Base-by-base conservation (phyloP, 208 protist genomes). In the Wallacemonas sp. region DNA sequence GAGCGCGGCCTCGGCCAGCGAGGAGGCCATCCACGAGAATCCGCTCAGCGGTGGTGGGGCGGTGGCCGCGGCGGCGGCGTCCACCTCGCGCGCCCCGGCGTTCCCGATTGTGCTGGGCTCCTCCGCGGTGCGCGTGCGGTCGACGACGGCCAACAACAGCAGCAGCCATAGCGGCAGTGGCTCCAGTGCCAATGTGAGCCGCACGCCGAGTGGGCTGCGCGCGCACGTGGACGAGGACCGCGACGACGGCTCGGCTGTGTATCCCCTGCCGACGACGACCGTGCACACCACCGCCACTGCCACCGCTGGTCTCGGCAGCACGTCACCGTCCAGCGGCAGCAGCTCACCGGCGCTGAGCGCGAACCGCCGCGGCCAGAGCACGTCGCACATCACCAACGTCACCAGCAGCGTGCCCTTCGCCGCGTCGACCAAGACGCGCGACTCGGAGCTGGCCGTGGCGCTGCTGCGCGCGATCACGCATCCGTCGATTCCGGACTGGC, bases 401-500 rank as follows among this genome's bases (percentile, higher is more conserved):
- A 49, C 39, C 8, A 32, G 26, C 57, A 64, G 39, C 42, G 39
- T n/a, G 25, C 12, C 57, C 5, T 20, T 38, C 12, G 38, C 49
- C 2, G 25, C 41, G 1, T 59, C 64, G 5, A 46, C 52, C 26
- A 54, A 61, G 20, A 52, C 52, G 18, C 70, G 66, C 14, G 61
- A 23, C 23, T 50, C 42, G 50, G 42, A 59, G n/a, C 29, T 74
- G 44, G 54, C 57, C 10, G 41, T 63, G n/a, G 29, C 52, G 57
- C 57, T 42, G 22, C 18, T 18, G 18, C 61, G 86, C 63, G 70
- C 67, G 55, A 57, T 92, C 44, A 79, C 76, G 5, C 69, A 80
- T 28, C 83, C 87, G 11, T 65, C 36, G 20, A 86, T 93, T 22
- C 79, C 83, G 0, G 23, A 31, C 12, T 80, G 72, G 61, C 44